These are phyloP conservation scores for Coemansia sp. DNA, from an alignment of 192 early-diverging fungal genomes.

Conservation along the genomic window DNA sequence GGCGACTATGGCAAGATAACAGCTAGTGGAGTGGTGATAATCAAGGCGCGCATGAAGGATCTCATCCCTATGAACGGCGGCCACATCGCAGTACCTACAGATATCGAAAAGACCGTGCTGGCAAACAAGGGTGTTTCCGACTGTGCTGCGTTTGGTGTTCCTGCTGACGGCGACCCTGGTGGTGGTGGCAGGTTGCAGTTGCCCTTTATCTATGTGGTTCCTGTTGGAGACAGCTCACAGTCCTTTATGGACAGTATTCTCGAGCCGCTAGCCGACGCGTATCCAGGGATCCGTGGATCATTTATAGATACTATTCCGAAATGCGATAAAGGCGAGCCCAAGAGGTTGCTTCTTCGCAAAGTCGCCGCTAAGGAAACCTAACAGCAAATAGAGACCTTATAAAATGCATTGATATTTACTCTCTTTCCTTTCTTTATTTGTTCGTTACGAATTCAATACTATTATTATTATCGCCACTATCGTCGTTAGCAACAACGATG, in stretches of 20 bases:
- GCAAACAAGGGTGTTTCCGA: constrained; percentile 23
- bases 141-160: constrained; percentile 36
- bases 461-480: not conserved
- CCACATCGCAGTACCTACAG: constrained; percentile 17
- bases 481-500: not conserved
- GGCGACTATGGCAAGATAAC: constrained; percentile 47
- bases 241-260: constrained; percentile 6
- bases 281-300: constrained; percentile 29
- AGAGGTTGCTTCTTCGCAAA: not conserved
- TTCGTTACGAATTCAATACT: not conserved
- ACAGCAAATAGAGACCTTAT: not conserved
- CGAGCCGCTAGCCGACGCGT: constrained; percentile 9
- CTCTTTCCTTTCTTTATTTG: too few relatives aligned
- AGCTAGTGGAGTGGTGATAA: constrained; percentile 34
- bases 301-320: constrained; percentile 28
- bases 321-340: constrained; percentile 14
- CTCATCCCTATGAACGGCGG: constrained; percentile 17
- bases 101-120: constrained; percentile 31
- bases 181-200: constrained; percentile 6
- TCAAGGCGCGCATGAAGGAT: constrained; percentile 40
- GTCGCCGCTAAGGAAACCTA: not conserved
- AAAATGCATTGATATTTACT: too few relatives aligned
- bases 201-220: constrained; percentile 25
- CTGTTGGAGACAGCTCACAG: constrained; percentile 10
- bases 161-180: not conserved